Evolutionary conservation across 805 yeast genomes (phyloP).

Genomic region (Scheffersomyces lignosus): DNA sequence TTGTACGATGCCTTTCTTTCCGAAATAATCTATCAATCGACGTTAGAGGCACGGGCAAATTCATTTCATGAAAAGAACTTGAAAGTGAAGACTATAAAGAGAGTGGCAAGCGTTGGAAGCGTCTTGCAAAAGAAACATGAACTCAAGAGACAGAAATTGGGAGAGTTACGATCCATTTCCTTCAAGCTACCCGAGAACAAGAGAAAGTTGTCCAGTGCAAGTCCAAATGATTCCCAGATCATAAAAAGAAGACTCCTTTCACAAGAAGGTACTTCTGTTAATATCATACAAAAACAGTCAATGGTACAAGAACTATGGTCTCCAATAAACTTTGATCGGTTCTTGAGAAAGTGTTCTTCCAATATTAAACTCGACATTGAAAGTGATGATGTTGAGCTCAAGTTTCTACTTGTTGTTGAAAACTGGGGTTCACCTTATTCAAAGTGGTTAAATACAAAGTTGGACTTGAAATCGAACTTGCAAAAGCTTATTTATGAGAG

Average conservation of each 20-base stretch:
- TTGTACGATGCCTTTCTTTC: conserved; percentile 60
- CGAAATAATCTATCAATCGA: conserved; percentile 50
- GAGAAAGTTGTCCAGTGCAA: conserved; percentile 13
- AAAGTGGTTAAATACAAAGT: conserved; percentile 50
- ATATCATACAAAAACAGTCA: conserved; percentile 26
- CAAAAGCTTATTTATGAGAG: conserved; percentile 27
- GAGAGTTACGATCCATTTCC: conserved; percentile 27
- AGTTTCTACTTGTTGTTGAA: conserved; percentile 44
- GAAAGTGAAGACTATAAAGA: conserved; percentile 27
- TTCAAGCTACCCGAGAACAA: conserved; percentile 21
- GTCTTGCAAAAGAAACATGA: conserved; percentile 22
- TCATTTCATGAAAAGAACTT: conserved; percentile 28
- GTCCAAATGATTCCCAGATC: conserved; percentile 7
- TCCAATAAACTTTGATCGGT: conserved; percentile 40
- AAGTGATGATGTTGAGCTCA: conserved; percentile 21
- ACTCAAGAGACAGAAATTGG: conserved; percentile 30
- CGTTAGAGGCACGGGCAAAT: conserved; percentile 49
- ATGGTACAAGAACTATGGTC: conserved; percentile 47
- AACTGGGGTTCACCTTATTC: conserved; percentile 50
- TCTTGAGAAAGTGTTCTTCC: conserved; percentile 29
- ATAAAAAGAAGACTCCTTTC: conserved; percentile 13
- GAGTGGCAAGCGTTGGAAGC: conserved; percentile 28
- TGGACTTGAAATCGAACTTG: conserved; percentile 34
- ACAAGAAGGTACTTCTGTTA: conserved; percentile 7
- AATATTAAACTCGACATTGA: conserved; percentile 24